A percentile compares a stretch with the other conserved stretches of the same genome.
Evolutionary conservation across 257 asterid species (phyloP).

Genomic region (Lavandula angustifolia): DNA sequence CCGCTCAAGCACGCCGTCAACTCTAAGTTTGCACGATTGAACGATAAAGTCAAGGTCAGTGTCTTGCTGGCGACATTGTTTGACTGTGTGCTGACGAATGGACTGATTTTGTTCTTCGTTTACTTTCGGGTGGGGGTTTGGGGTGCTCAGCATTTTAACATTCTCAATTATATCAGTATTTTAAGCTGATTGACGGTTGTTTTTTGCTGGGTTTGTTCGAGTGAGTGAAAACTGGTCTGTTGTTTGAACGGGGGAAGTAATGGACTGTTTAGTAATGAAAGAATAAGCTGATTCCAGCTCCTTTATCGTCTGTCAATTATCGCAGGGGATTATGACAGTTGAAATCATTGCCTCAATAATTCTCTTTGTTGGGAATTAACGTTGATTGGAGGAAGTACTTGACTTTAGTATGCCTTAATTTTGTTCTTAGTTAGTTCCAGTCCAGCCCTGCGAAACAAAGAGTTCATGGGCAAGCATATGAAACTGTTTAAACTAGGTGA

Average conservation of each 20-base stretch:
- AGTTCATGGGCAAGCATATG: conserved; percentile 8
- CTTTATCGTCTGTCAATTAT: background rate
- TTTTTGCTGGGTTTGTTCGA: conserved; percentile 17
- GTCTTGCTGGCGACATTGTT: background rate
- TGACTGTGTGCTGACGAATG: background rate
- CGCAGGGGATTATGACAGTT: conserved; percentile 12
- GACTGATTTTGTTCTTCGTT: no score
- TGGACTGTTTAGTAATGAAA: background rate
- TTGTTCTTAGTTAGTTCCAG: conserved; percentile 8
- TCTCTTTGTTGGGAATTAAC: conserved; percentile 8
- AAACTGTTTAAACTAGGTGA: conserved; percentile 3
- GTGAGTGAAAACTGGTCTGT: background rate
- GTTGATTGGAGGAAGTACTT: conserved; percentile 16
- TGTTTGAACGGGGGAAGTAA: background rate
- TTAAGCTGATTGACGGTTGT: conserved; percentile 8
- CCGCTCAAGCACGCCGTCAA: conserved; percentile 53
- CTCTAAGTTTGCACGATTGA: conserved; percentile 69
- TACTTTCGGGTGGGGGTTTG: no score
- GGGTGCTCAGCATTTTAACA: background rate
- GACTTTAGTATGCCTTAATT: conserved; percentile 1
- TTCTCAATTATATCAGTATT: background rate
- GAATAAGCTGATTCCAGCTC: conserved; percentile 24
- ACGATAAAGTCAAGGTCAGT: conserved; percentile 77
- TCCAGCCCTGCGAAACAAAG: background rate
- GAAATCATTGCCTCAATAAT: conserved; percentile 17